Conservation (phyloP, 2,329 filamentous ascomycete species). For the Cyphellophora europaea region DNA sequence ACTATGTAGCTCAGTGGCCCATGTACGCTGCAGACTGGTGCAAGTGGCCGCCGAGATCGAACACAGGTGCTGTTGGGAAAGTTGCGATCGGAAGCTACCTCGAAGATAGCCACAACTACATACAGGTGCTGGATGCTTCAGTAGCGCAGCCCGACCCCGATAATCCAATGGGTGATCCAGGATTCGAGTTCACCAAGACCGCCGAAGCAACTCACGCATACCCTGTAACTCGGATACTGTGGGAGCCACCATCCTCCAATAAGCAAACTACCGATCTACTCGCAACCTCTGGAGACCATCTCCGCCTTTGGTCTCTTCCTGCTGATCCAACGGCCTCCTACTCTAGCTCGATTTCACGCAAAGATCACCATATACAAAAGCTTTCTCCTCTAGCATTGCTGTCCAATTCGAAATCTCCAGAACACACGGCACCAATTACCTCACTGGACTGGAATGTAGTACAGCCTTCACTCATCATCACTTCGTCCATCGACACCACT, state of each 20-base stretch:
- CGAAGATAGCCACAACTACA: constrained; percentile 98
- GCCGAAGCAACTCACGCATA: constrained; percentile 97
- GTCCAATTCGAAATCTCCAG: constrained; percentile 96
- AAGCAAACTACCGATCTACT: constrained; percentile 93
- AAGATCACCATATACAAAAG: constrained; percentile 60
- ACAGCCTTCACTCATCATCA: constrained; percentile 94
- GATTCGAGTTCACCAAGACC: constrained; percentile 82
- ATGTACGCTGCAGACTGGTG: constrained; percentile 99
- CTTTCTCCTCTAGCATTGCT: constrained; percentile 84
- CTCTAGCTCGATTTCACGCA: constrained; percentile 59
- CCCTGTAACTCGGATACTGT: constrained; percentile 86
- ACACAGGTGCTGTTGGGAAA: constrained; percentile 67
- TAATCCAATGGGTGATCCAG: constrained; percentile 64
- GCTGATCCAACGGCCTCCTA: constrained; percentile 36
- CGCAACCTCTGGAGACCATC: constrained; percentile 88
- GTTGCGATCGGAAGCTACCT: constrained; percentile 92
- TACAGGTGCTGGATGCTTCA: constrained; percentile 92
- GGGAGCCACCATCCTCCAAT: constrained; percentile 90
- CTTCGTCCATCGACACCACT: constrained; percentile 96
- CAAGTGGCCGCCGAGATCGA: constrained; percentile 78
- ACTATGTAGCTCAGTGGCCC: constrained; percentile 88
- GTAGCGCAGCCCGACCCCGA: constrained; percentile 61
- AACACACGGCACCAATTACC: constrained; percentile 92
- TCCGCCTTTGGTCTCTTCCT: constrained; percentile 88
- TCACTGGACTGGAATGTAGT: constrained; percentile 98